These are phyloP conservation scores for Gossypium turneri DNA, from an alignment of 345 rosid species.

Conservation along the genomic window DNA sequence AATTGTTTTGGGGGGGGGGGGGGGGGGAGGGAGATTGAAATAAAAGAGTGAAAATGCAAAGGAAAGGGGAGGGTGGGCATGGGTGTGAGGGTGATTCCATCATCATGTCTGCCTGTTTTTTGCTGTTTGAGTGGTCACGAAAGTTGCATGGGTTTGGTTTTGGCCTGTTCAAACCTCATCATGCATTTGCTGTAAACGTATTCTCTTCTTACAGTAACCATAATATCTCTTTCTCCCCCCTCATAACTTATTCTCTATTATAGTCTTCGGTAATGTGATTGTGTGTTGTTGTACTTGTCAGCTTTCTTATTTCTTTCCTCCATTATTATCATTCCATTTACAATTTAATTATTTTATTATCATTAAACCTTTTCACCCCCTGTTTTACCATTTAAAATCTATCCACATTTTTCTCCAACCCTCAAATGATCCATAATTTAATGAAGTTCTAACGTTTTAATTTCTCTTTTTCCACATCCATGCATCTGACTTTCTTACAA, in stretches of 20 bases:
- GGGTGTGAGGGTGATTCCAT: conserved; percentile 13
- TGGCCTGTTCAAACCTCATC: conserved; percentile 14
- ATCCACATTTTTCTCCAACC: not conserved
- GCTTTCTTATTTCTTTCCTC: not conserved
- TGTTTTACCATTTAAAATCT: not conserved
- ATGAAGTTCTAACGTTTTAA: not conserved
- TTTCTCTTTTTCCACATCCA: not conserved
- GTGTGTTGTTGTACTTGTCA: not conserved
- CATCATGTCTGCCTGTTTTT: conserved; percentile 13
- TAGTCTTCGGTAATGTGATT: not conserved
- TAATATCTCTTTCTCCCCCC: conserved; percentile 3
- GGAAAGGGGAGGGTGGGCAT: not conserved
- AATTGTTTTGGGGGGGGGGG: too few species aligned
- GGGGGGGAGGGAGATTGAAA: too few species aligned
- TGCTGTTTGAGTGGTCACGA: conserved; percentile 9
- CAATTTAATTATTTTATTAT: too few species aligned
- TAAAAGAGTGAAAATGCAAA: too few species aligned
- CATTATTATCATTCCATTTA: too few species aligned
- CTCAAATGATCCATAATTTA: not conserved
- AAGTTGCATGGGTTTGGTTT: conserved; percentile 15
- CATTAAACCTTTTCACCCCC: not conserved
- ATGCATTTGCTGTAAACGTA: conserved; percentile 5
- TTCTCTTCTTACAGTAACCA: conserved; percentile 7
- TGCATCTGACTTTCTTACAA: not conserved
- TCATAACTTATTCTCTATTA: not conserved